These are phyloP conservation scores for Gossypium stocksii DNA, from an alignment of 345 rosid genomes.

Conservation along the genomic window DNA sequence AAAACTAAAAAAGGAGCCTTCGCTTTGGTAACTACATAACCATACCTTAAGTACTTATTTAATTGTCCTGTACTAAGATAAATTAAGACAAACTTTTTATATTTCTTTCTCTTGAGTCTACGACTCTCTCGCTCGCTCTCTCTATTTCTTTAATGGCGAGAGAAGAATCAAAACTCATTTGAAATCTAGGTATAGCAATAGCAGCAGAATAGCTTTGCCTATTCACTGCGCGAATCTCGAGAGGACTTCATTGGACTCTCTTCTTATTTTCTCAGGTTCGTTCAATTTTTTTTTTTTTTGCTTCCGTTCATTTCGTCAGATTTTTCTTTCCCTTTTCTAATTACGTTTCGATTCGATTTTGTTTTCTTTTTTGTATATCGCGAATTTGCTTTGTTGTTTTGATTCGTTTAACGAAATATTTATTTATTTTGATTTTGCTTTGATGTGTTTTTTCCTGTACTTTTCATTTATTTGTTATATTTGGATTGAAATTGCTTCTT, in stretches of 20 bases:
- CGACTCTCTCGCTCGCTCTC: neutral
- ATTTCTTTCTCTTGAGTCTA: neutral
- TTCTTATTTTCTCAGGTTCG: conserved; percentile 8
- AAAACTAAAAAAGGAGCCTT: too few relatives aligned
- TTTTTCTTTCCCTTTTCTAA: neutral
- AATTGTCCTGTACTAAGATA: too few relatives aligned
- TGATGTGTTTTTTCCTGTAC: neutral
- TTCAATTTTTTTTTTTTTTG: neutral
- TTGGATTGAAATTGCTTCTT: neutral
- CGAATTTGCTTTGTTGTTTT: neutral
- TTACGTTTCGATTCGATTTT: neutral
- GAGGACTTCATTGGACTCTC: conserved; percentile 12
- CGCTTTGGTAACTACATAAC: too few relatives aligned
- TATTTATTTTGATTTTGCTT: neutral
- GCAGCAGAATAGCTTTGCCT: neutral
- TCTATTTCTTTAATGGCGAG: neutral
- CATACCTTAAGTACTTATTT: too few relatives aligned
- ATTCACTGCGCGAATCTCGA: conserved; percentile 8
- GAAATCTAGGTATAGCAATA: neutral
- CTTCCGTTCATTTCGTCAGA: neutral
- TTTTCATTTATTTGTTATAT: neutral
- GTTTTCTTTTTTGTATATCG: neutral
- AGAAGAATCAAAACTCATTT: neutral
- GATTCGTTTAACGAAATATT: neutral
- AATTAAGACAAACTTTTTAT: too few relatives aligned